Base-by-base conservation (phyloP, 2,329 filamentous ascomycete genomes). In the Pseudogymnoascus sp. region DNA sequence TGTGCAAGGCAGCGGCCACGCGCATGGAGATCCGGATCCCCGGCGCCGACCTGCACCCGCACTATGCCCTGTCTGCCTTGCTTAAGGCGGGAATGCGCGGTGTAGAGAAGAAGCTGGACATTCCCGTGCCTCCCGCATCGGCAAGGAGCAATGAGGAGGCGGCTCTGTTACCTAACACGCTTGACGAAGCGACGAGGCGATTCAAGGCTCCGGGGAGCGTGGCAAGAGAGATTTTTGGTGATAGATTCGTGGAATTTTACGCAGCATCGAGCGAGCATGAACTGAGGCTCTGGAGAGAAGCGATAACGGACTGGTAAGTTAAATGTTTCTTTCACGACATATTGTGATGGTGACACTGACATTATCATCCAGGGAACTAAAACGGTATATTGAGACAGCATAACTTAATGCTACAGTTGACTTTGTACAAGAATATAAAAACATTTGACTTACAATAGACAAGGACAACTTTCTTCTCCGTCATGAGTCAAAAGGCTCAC, bases 221-320 rank as follows among this genome's bases (percentile, higher is more conserved):
- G 12, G 94, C 94, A n/a, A 82, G 94, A 64, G 90, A 97, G 73
- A 89, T 96, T 0, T 90, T 99, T 75, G 94, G 94, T 0, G 89
- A 97, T 74, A 90, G 88, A 7, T 99, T 99, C 76, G 93, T 97
- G 2, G 92, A 97, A 12, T 94, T 97, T 75, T 99, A 87, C 78
- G 91, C 88, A 11, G 94, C 93, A n/a, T 96, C 93, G 16, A 84
- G 94, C 67, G 89, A 96, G 74, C 92, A 99, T 75, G 94, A 99
- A 77, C 83, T 94, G 64, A 80, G 89, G 65, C 77, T 97, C 16
- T 99, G 90, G 89, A 92, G 97, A 70, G 93, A 97, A 75, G 92
- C 92, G 2, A 92, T 97, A 5, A 97, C 93, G 18, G 94, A 97
- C 75, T 97, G 93, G 92, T 93, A 81, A 75, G 80, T 91, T 42